Base-by-base conservation (phyloP, 2,329 filamentous ascomycete genomes). In the Paracoccidioides lutzii region DNA sequence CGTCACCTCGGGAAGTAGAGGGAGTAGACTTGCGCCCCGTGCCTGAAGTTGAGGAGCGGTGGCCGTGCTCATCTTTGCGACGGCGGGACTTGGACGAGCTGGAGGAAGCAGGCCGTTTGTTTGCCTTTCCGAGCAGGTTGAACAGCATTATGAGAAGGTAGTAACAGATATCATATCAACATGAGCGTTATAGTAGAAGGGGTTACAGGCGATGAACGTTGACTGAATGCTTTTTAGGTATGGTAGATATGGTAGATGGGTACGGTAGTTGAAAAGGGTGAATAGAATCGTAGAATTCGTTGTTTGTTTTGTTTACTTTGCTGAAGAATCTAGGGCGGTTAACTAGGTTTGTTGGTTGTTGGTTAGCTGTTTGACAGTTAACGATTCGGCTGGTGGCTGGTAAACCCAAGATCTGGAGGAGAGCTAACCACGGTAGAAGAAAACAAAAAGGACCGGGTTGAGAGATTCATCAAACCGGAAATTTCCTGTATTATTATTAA, bases 1-100 rank as follows among this genome's bases (percentile, higher is more conserved):
- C 72, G 69, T 75, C 73, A 72, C 69, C 69, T 67, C 71, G 70
- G 67, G 46, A 14, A 50, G 33, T 35, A 22, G 33, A n/a, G 37
- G 46, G 7, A 33, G 44, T 33, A 38, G 46, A 68, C 63, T 70
- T 73, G 61, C 66, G 69, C 58, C 66, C 68, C 48, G 66, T 65
- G 55, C 66, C 65, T 22, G 67, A 70, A 41, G 58, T 52, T n/a
- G 57, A 57, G 32, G 60, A 57, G 50, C 52, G 52, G 41, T 63
- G 65, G 45, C 58, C 53, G 60, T 67, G 69, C 40, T 65, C 66
- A 52, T 67, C 49, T 49, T 61, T 32, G 43, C 43, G 57, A 33
- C 54, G 50, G 37, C 50, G 52, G 45, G 59, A 60, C 46, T 52
- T 59, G 55, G 59, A 58, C 40, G 43, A 43, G 50, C 41, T 58